These are phyloP conservation scores for Cordia subcordata DNA, from an alignment of 257 asterid genomes.

Conservation along the genomic window DNA sequence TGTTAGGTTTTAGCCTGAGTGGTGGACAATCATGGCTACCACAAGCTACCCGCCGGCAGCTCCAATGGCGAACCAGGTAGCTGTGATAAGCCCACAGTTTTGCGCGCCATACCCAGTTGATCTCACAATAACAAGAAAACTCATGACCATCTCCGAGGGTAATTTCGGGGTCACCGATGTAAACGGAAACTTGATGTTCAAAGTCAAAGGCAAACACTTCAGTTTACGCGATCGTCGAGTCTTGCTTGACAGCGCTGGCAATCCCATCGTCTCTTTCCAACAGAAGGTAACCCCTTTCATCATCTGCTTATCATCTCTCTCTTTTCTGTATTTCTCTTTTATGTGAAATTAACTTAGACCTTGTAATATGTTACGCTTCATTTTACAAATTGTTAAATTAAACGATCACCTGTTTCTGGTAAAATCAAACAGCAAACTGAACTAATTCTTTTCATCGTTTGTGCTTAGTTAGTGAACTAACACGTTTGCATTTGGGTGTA, in stretches of 20 bases:
- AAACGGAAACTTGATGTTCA: constrained; percentile 44
- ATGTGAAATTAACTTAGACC: too few relatives aligned
- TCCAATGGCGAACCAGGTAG: constrained; percentile 8
- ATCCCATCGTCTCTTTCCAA: constrained; percentile 17
- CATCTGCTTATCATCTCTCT: too few relatives aligned
- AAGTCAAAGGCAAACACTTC: constrained; percentile 18
- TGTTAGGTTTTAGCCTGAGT: too few relatives aligned
- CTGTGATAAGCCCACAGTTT: constrained; percentile 55
- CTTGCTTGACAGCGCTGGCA: constrained; percentile 5
- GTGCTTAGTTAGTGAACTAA: too few relatives aligned
- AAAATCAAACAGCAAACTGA: too few relatives aligned
- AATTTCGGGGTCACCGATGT: constrained; percentile 51
- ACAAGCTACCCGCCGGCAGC: background rate
- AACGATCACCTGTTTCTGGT: too few relatives aligned
- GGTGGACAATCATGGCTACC: background rate
- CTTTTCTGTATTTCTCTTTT: too few relatives aligned
- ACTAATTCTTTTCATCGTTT: too few relatives aligned
- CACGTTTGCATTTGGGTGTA: too few relatives aligned
- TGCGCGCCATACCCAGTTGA: constrained; percentile 55
- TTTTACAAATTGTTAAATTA: too few relatives aligned
- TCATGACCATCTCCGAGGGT: constrained; percentile 54
- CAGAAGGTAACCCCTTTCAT: constrained; percentile 45
- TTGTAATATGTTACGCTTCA: too few relatives aligned
- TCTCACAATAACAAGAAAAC: constrained; percentile 41
- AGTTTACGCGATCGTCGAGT: constrained; percentile 2